Percentiles rank a stretch among this genome's conserved stretches.
These are phyloP conservation scores for Monosporascus sp. DNA, from an alignment of 2,329 filamentous ascomycete species.

Conservation along the genomic window DNA sequence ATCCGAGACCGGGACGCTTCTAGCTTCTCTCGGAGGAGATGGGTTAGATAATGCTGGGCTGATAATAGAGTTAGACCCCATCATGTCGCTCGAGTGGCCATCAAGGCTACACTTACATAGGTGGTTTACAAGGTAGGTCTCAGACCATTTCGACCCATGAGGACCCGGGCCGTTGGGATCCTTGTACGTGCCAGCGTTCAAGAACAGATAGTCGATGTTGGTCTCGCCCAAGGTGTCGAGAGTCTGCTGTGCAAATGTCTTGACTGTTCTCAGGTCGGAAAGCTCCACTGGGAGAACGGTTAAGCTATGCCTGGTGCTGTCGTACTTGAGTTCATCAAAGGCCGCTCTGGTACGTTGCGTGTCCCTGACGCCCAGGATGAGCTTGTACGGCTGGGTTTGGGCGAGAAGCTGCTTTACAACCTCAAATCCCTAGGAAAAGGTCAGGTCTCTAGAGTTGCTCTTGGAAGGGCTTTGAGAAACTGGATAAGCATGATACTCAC, in stretches of 20 bases:
- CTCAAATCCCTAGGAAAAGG: slow-evolving; percentile 41
- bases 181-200: slow-evolving; percentile 44
- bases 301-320: slow-evolving; percentile 33
- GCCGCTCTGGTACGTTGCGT: slow-evolving; percentile 34
- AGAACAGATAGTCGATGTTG: slow-evolving; percentile 42
- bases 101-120: slow-evolving; percentile 32
- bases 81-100: background rate
- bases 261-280: slow-evolving; percentile 37
- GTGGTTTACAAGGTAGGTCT: slow-evolving; percentile 47
- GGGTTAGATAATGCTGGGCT: slow-evolving; percentile 51
- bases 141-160: slow-evolving; percentile 43
- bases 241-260: slow-evolving; percentile 39
- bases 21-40: slow-evolving; percentile 44
- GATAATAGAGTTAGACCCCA: slow-evolving; percentile 1
- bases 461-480: background rate
- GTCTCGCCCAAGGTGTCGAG: slow-evolving; percentile 35
- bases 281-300: slow-evolving; percentile 45
- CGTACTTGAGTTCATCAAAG: slow-evolving; percentile 36
- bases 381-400: slow-evolving; percentile 38
- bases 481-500: slow-evolving; percentile 25
- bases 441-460: too few relatives aligned
- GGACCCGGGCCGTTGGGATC: slow-evolving; percentile 29
- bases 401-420: slow-evolving; percentile 45
- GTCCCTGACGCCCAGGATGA: slow-evolving; percentile 48
- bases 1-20: slow-evolving; percentile 41